Percentiles rank a stretch among this genome's conserved stretches.
Evolutionary conservation across 805 yeast species (phyloP).

Genomic region (Metschnikowia sp.): DNA sequence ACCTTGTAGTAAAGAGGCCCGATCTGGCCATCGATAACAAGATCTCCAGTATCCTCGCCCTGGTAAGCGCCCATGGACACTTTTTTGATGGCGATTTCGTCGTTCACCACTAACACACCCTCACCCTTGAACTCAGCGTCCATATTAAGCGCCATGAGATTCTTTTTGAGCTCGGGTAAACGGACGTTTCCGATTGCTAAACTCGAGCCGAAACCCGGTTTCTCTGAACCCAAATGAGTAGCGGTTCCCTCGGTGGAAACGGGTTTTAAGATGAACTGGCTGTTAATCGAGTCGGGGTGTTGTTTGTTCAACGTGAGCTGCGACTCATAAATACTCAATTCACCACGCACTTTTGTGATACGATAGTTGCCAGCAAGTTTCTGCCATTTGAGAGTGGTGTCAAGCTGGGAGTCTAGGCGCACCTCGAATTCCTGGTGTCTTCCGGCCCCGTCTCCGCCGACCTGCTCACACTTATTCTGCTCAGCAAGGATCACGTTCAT

Average conservation of each 20-base stretch:
- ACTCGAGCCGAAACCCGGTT: slow-evolving; percentile 9
- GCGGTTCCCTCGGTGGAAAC: background rate
- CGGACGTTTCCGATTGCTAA: slow-evolving; percentile 86
- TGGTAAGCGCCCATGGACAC: slow-evolving; percentile 39
- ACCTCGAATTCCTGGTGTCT: slow-evolving; percentile 50
- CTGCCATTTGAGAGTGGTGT: slow-evolving; percentile 75
- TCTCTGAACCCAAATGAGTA: no score
- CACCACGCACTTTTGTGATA: slow-evolving; percentile 80
- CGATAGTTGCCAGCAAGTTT: slow-evolving; percentile 73
- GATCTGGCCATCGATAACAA: slow-evolving; percentile 80
- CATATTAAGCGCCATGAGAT: slow-evolving; percentile 54
- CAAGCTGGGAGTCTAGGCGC: slow-evolving; percentile 61
- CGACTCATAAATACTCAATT: slow-evolving; percentile 32
- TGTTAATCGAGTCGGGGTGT: slow-evolving; percentile 2
- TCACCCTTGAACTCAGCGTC: slow-evolving; percentile 89
- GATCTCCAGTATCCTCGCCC: slow-evolving; percentile 65
- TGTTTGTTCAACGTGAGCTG: slow-evolving; percentile 4
- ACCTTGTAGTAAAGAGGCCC: slow-evolving; percentile 76
- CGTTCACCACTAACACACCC: slow-evolving; percentile 85
- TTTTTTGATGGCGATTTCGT: slow-evolving; percentile 70
- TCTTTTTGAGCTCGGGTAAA: slow-evolving; percentile 72
- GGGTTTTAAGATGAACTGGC: slow-evolving; percentile 12
- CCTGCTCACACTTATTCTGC: slow-evolving; percentile 40
- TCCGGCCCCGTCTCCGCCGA: slow-evolving; percentile 48
- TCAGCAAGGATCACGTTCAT: slow-evolving; percentile 31